Conservation (phyloP, 768 basidiomycete genomes). For the Rhodotorula graminis region DNA sequence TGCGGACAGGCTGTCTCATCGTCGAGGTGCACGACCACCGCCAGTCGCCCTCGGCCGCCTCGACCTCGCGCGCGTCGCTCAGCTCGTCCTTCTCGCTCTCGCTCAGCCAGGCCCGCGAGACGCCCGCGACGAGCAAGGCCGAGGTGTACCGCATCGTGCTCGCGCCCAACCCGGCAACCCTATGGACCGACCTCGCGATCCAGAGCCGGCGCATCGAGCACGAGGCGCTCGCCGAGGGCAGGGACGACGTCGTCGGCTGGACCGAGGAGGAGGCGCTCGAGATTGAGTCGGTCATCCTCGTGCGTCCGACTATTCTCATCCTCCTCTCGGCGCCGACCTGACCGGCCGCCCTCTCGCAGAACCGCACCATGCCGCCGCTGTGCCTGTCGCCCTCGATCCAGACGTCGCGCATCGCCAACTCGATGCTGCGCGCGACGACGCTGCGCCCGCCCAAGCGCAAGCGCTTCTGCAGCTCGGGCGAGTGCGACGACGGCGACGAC, state of each 20-base stretch:
- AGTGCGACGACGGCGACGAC: conserved; percentile 18
- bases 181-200: conserved; percentile 44
- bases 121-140: conserved; percentile 14
- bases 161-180: conserved; percentile 44
- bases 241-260: conserved; percentile 41
- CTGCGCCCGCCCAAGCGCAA: conserved; percentile 45
- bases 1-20: conserved; percentile 46
- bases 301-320: conserved; percentile 30
- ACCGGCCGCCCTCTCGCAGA: not conserved
- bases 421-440: conserved; percentile 47
- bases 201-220: conserved; percentile 23
- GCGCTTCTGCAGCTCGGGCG: conserved; percentile 28
- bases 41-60: conserved; percentile 1
- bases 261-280: conserved; percentile 47
- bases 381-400: conserved; percentile 38
- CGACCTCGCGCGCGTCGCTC: not conserved
- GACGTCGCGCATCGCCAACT: conserved; percentile 45
- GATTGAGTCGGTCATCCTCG: conserved; percentile 49
- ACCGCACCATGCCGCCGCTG: conserved; percentile 30
- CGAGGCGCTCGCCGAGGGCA: conserved; percentile 22
- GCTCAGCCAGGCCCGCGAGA: conserved; percentile 21
- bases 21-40: conserved; percentile 52
- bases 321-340: no score
- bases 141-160: conserved; percentile 44
- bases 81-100: conserved; percentile 20